Percentiles rank a stretch among this genome's conserved stretches.
Evolutionary conservation across 768 basidiomycete genomes (phyloP).

Genomic region (Sporobolomyces roseus): DNA sequence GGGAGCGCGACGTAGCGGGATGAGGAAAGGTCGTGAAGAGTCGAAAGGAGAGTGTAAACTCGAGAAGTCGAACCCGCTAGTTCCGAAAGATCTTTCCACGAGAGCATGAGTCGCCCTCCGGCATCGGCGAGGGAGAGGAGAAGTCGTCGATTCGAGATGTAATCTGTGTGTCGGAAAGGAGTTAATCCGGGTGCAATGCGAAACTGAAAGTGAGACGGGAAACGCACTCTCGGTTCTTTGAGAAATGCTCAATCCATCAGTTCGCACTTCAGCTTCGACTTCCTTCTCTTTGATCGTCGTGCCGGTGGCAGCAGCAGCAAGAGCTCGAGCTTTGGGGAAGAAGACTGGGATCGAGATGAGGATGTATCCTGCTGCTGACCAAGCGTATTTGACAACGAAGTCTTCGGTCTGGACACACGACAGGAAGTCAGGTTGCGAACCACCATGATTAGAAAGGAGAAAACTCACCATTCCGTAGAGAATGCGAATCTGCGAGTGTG

Average conservation of each 20-base stretch:
- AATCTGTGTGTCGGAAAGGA: constrained; percentile 54
- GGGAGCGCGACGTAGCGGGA: constrained; percentile 51
- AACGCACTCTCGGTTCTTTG: constrained; percentile 56
- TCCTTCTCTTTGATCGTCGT: neutral
- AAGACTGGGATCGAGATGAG: constrained; percentile 87
- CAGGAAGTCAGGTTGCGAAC: neutral
- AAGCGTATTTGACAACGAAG: constrained; percentile 87
- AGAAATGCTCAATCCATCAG: constrained; percentile 50
- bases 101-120: constrained; percentile 91
- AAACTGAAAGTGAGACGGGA: neutral
- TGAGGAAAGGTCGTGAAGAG: constrained; percentile 66
- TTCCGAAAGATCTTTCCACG: constrained; percentile 90
- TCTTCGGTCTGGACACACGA: constrained; percentile 68
- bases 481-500: constrained; percentile 64
- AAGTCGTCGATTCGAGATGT: constrained; percentile 87
- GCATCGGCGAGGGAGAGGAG: constrained; percentile 94
- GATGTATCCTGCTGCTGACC: constrained; percentile 83
- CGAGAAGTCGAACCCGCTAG: constrained; percentile 90
- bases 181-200: neutral
- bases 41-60: constrained; percentile 79
- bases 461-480: constrained; percentile 66
- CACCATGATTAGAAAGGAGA: too few relatives aligned
- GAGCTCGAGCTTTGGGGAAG: constrained; percentile 48
- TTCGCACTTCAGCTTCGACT: neutral
- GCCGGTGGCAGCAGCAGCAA: neutral